These are phyloP conservation scores for Delphinella strobiligena DNA, from an alignment of 2,329 filamentous ascomycete genomes.

Conservation along the genomic window DNA sequence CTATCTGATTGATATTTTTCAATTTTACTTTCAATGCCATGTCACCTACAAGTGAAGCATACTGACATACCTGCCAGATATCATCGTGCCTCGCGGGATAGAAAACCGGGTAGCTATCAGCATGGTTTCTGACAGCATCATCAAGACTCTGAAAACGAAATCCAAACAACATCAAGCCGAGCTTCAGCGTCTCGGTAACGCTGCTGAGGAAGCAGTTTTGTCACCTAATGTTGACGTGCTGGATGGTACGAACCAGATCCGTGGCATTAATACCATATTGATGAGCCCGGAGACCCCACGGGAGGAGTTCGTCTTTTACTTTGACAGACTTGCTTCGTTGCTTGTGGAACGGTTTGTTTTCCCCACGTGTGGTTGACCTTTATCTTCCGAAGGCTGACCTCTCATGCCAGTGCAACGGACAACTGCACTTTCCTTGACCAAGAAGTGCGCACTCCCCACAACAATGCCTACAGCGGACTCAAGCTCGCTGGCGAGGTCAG, in stretches of 20 bases:
- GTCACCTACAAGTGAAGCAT: constrained; percentile 6
- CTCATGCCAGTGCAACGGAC: no score
- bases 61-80: constrained; percentile 40
- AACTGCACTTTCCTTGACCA: no score
- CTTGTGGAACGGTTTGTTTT: constrained; percentile 79
- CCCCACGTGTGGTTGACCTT: no score
- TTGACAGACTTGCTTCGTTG: constrained; percentile 76
- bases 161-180: constrained; percentile 71
- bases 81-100: constrained; percentile 89
- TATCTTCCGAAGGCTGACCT: no score
- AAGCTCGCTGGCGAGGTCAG: constrained; percentile 59
- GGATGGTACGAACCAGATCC: constrained; percentile 65
- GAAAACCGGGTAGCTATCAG: constrained; percentile 85
- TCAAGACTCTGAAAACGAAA: constrained; percentile 75
- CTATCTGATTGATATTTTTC: constrained; percentile 18
- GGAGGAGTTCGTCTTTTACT: constrained; percentile 96
- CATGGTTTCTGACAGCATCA: constrained; percentile 91
- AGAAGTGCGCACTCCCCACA: constrained; percentile 48
- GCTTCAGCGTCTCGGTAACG: constrained; percentile 61
- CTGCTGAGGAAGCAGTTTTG: constrained; percentile 58
- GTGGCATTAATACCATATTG: constrained; percentile 82
- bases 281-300: constrained; percentile 65
- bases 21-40: constrained; percentile 1
- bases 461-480: constrained; percentile 59
- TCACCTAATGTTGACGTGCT: constrained; percentile 65